Base-by-base conservation (phyloP, 345 rosid species). In the Raphanus raphanistrum region DNA sequence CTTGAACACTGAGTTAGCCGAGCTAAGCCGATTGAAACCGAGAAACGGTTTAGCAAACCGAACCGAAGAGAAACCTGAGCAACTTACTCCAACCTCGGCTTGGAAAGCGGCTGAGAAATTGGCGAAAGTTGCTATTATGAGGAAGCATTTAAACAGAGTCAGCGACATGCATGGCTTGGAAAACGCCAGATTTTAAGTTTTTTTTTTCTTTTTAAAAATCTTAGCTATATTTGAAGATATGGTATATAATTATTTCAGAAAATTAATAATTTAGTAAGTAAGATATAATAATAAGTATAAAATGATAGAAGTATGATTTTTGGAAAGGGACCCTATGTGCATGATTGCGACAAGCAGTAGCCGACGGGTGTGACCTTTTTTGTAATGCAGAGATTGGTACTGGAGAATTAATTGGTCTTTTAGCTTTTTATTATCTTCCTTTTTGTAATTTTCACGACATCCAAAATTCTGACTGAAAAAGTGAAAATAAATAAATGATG, bases 121-220 rank as follows among this genome's bases (percentile, higher is more conserved):
- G 82, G 97, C 98, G 65, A 91, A 91, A 77, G 89, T 93, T 71
- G 98, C 98, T 65, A 89, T 91, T 5, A 93, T 81, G 97, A 90
- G 96, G 81, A 93, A 91, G 83, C 94, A 92, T 69, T 80, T 93
- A 89, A 93, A 93, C 73, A 85, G 97, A 66, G 98, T 93, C 74
- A 90, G 98, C 85, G 98, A 93, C 70, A 83, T 93, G 87, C 98
- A 93, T 84, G 98, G 98, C 82, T 91, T 93, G 80, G 98, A 93
- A 77, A 87, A 93, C 73, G 98, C 98, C 31, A 91, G 98, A 89
- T 93, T 93, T 84, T 91, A 87, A 83, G 75, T 41, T 10, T 48
- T 2, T 31, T 67, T 76, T 59, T 35, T 50, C 5, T 52, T 33
- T 9, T 75, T 35, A 2, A 38, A 8, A 61, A 59, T 59, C 63